Evolutionary conservation across 352 stramenopile species (phyloP).

Genomic region (Phytopythium ostracodes): DNA sequence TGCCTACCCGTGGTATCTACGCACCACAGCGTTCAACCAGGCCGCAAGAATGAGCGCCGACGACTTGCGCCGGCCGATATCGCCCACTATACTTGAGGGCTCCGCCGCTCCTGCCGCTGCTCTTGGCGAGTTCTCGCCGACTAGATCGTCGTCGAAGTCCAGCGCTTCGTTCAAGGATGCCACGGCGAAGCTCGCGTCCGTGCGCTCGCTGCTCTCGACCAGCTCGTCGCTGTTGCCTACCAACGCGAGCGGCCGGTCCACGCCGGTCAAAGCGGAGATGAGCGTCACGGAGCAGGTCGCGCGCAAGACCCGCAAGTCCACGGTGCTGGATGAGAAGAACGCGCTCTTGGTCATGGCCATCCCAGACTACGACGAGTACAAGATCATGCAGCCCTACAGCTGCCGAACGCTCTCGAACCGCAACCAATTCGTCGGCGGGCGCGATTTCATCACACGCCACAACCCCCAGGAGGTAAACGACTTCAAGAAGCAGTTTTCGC

Average conservation of each 20-base stretch:
- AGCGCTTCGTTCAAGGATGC: not conserved
- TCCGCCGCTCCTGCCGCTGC: not conserved
- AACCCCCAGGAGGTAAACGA: conserved; percentile 70
- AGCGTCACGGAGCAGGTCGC: conserved; percentile 69
- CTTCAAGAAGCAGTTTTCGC: conserved; percentile 76
- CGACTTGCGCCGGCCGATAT: not conserved
- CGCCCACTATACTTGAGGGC: not conserved
- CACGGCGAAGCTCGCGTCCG: conserved; percentile 12
- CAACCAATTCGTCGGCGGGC: conserved; percentile 57
- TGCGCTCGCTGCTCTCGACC: conserved; percentile 23
- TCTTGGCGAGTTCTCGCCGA: not conserved
- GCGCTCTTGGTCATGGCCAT: conserved; percentile 66
- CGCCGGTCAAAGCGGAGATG: conserved; percentile 41
- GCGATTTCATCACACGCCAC: conserved; percentile 66
- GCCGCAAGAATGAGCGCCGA: not conserved
- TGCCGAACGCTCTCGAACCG: conserved; percentile 58
- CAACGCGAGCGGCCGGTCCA: conserved; percentile 15
- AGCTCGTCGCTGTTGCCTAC: conserved; percentile 16
- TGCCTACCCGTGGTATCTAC: not conserved
- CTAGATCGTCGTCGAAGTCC: not conserved
- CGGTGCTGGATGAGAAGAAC: conserved; percentile 67
- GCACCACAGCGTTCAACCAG: not conserved
- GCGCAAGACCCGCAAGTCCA: conserved; percentile 57
- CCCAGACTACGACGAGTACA: conserved; percentile 76
- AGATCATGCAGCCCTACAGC: conserved; percentile 71